phyloP scores from a whole-genome alignment of 2,329 filamentous ascomycete genomes.

The Didymella glomerata region DNA sequence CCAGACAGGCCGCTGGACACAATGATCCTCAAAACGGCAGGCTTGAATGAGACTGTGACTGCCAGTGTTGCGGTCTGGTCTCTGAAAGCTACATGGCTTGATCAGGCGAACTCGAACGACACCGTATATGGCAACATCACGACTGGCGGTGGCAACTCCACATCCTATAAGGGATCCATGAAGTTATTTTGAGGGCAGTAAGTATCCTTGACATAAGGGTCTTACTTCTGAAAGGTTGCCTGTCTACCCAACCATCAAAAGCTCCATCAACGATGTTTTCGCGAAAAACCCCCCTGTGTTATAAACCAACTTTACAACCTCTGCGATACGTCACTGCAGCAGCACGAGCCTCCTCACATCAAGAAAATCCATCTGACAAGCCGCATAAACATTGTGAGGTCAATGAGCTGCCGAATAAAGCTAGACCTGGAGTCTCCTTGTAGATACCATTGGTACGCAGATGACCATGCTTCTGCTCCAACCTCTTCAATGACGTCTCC shows the following conservation, averaged over 20 bases:
- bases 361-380: not conserved
- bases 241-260: too few relatives aligned
- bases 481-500: not conserved
- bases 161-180: conserved; percentile 7
- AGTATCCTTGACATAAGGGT: not conserved
- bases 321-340: too few relatives aligned
- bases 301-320: too few relatives aligned
- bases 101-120: conserved; percentile 36
- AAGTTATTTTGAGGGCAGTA: conserved; percentile 4
- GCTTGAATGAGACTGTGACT: conserved; percentile 47
- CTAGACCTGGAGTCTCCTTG: not conserved
- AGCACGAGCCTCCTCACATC: not conserved
- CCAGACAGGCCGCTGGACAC: conserved; percentile 55
- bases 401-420: not conserved
- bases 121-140: conserved; percentile 51
- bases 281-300: too few relatives aligned
- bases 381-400: not conserved
- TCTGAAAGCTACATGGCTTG: conserved; percentile 51
- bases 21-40: conserved; percentile 44
- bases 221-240: too few relatives aligned
- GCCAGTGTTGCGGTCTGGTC: conserved; percentile 54
- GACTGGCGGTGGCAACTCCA: conserved; percentile 6
- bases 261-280: too few relatives aligned
- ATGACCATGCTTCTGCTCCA: not conserved
- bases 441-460: not conserved